A percentile compares a stretch with the other conserved stretches of the same genome.
Conservation (phyloP, 1,284 basidiomycete species). For the Papiliotrema laurentii region DNA sequence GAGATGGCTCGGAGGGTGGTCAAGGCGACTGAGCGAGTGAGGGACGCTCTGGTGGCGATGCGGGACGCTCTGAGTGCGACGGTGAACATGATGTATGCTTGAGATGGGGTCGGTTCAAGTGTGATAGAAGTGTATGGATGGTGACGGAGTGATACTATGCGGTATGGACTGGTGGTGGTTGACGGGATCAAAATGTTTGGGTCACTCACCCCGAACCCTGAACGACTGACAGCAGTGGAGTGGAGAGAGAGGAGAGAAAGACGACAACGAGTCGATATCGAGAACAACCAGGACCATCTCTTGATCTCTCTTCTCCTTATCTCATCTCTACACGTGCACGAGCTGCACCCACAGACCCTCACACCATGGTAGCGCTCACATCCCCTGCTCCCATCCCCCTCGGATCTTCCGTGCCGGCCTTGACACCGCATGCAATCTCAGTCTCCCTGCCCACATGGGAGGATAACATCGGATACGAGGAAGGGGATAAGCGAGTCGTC, state of each 20-base stretch:
- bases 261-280: background rate
- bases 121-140: background rate
- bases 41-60: background rate
- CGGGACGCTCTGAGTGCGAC: too few relatives aligned
- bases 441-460: constrained; percentile 95
- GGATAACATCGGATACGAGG: constrained; percentile 91
- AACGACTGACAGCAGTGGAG: too few relatives aligned
- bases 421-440: constrained; percentile 79
- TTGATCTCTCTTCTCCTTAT: background rate
- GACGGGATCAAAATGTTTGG: too few relatives aligned
- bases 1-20: constrained; percentile 7
- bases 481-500: constrained; percentile 77
- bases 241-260: background rate
- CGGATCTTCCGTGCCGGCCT: constrained; percentile 48
- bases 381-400: constrained; percentile 37
- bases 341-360: background rate
- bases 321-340: background rate
- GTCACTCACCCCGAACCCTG: too few relatives aligned
- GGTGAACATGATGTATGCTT: background rate
- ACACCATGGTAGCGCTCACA: constrained; percentile 12
- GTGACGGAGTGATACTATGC: too few relatives aligned
- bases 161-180: too few relatives aligned
- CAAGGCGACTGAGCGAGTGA: background rate
- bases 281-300: background rate
- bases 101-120: background rate